These are phyloP conservation scores for Plectranthus barbatus DNA, from an alignment of 257 asterid species.

Conservation along the genomic window DNA sequence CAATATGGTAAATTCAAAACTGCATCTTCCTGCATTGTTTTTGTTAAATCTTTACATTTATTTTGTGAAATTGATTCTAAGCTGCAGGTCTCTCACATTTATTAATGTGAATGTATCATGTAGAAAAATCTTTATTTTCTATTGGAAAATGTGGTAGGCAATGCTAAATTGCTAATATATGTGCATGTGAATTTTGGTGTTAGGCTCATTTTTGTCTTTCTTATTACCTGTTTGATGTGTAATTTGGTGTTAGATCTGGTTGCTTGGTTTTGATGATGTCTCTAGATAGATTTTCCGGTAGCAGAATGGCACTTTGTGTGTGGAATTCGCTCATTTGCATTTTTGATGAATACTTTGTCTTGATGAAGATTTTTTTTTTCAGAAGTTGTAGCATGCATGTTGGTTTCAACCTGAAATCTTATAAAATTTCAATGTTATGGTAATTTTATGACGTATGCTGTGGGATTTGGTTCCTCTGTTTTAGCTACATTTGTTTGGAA, in stretches of 20 bases:
- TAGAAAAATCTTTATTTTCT: background rate
- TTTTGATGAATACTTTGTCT: background rate
- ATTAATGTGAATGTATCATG: background rate
- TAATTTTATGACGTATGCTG: too few relatives aligned
- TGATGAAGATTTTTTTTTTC: too few relatives aligned
- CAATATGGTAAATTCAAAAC: constrained; percentile 39
- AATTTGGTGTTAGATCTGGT: background rate
- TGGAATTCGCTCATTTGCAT: background rate
- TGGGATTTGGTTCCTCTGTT: too few relatives aligned
- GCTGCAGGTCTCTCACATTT: background rate
- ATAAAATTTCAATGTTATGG: too few relatives aligned
- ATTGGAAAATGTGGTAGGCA: constrained; percentile 6
- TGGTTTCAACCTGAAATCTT: too few relatives aligned
- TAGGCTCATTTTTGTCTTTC: background rate
- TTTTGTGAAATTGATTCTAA: background rate
- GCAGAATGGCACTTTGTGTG: background rate
- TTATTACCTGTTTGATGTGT: background rate
- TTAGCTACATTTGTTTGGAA: too few relatives aligned
- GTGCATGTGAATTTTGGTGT: background rate
- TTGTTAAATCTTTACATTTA: background rate
- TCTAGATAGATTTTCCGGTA: background rate
- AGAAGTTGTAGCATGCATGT: too few relatives aligned
- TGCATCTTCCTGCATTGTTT: background rate
- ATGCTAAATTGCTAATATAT: background rate
- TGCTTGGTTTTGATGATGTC: background rate